Evolutionary conservation across 2,329 filamentous ascomycete species (phyloP).

Genomic region (Didymella arachidicola): DNA sequence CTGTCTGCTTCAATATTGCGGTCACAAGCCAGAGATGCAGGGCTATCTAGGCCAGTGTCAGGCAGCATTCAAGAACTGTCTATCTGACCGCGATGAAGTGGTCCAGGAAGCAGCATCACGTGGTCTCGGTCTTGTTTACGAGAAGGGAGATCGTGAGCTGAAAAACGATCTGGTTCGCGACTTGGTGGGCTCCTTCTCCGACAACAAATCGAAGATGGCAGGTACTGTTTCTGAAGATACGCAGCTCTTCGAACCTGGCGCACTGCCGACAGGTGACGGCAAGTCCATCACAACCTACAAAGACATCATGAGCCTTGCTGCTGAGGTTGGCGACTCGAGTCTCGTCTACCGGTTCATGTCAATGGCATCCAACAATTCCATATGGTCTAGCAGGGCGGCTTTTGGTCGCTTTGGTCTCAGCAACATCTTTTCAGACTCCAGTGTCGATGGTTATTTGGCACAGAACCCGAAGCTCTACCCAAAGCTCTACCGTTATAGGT

Average conservation of each 20-base stretch:
- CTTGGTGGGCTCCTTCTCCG: slow-evolving; percentile 85
- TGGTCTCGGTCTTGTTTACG: slow-evolving; percentile 90
- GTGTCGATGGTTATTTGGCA: slow-evolving; percentile 68
- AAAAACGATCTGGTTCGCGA: slow-evolving; percentile 86
- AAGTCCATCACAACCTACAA: slow-evolving; percentile 90
- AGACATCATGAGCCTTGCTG: slow-evolving; percentile 94
- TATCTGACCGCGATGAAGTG: slow-evolving; percentile 88
- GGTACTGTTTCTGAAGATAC: slow-evolving; percentile 89
- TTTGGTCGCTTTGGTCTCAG: slow-evolving; percentile 94
- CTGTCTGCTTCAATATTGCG: slow-evolving; percentile 88
- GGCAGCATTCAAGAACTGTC: slow-evolving; percentile 83
- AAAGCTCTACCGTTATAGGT: slow-evolving; percentile 88
- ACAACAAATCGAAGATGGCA: slow-evolving; percentile 71
- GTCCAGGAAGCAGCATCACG: slow-evolving; percentile 95
- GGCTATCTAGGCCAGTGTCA: slow-evolving; percentile 79
- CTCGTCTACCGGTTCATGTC: slow-evolving; percentile 99
- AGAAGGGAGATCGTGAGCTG: slow-evolving; percentile 82
- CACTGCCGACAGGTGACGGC: slow-evolving; percentile 87
- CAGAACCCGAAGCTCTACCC: slow-evolving; percentile 94
- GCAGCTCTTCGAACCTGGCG: slow-evolving; percentile 90
- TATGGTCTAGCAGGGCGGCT: slow-evolving; percentile 95
- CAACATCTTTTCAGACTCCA: slow-evolving; percentile 87
- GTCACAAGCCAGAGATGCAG: slow-evolving; percentile 78
- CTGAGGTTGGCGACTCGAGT: slow-evolving; percentile 93
- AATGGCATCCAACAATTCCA: slow-evolving; percentile 90